A percentile compares a stretch with the other conserved stretches of the same genome.
Evolutionary conservation across 1,284 basidiomycete genomes (phyloP).

Genomic region (Paramarasmius palmivorus): DNA sequence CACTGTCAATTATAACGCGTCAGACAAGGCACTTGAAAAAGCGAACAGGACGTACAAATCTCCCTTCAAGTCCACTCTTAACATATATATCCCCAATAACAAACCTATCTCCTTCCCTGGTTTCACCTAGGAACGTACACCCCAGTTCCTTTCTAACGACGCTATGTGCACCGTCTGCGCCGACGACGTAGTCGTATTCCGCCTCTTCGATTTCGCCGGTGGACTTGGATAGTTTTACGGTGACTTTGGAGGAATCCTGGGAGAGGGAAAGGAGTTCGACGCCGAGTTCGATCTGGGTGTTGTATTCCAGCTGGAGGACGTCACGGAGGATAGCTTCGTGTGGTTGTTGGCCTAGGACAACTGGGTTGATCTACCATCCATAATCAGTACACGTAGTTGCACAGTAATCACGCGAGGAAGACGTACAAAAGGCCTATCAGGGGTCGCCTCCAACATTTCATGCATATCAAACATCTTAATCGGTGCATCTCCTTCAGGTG

Average conservation of each 20-base stretch:
- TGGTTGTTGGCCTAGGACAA: constrained; percentile 37
- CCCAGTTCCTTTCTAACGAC: constrained; percentile 13
- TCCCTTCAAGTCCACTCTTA: too few relatives aligned
- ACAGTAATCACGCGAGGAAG: constrained; percentile 24
- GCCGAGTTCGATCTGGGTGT: constrained; percentile 36
- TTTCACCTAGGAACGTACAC: not conserved
- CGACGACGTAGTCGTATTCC: constrained; percentile 7
- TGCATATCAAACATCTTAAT: not conserved
- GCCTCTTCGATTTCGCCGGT: constrained; percentile 12
- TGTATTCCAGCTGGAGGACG: constrained; percentile 28
- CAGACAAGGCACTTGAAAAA: too few relatives aligned
- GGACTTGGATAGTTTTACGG: constrained; percentile 30
- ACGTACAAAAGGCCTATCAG: too few relatives aligned
- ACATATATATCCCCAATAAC: too few relatives aligned
- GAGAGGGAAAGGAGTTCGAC: constrained; percentile 37
- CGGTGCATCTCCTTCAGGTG: not conserved
- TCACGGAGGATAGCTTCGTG: constrained; percentile 37
- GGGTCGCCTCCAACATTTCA: not conserved
- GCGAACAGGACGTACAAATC: too few relatives aligned
- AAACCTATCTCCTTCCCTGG: too few relatives aligned
- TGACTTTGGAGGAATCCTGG: constrained; percentile 31
- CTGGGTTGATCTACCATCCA: constrained; percentile 10
- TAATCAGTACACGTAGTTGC: too few relatives aligned
- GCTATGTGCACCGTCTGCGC: constrained; percentile 14
- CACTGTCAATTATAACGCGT: too few relatives aligned